Evolutionary conservation across 495 filamentous ascomycete species (phyloP).

Genomic region (Aspergillus cavernicola): DNA sequence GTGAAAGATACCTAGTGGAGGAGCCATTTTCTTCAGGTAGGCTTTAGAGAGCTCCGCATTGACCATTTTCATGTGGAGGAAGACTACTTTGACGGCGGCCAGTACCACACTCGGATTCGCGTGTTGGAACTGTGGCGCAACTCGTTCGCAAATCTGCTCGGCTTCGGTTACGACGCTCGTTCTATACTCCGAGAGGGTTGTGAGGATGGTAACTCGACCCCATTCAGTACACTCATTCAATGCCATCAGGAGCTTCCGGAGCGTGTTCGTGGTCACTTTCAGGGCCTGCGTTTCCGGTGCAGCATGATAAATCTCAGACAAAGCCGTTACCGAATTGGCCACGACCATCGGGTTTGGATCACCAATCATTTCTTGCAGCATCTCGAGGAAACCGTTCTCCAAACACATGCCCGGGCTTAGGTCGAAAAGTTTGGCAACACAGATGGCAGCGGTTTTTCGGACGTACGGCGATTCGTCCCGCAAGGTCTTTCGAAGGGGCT

Average conservation of each 20-base stretch:
- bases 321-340: constrained; percentile 90
- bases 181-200: constrained; percentile 83
- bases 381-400: constrained; percentile 95
- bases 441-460: constrained; percentile 95
- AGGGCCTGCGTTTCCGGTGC: constrained; percentile 88
- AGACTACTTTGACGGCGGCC: constrained; percentile 95
- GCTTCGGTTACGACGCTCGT: constrained; percentile 87
- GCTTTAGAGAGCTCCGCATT: constrained; percentile 70
- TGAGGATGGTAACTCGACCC: constrained; percentile 94
- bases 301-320: constrained; percentile 86
- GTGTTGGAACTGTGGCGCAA: constrained; percentile 96
- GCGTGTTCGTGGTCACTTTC: constrained; percentile 68
- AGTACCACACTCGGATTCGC: constrained; percentile 96
- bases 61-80: constrained; percentile 89
- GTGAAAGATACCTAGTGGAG: constrained; percentile 69
- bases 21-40: constrained; percentile 98
- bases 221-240: constrained; percentile 98
- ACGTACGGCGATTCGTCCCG: constrained; percentile 98
- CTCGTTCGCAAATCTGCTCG: constrained; percentile 96
- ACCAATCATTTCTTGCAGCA: constrained; percentile 92
- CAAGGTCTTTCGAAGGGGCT: constrained; percentile 92
- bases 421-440: constrained; percentile 97
- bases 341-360: constrained; percentile 99
- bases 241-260: constrained; percentile 96
- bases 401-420: constrained; percentile 87